phyloP scores from a whole-genome alignment of 140 eudicot genomes.

The Senecio squalidus region DNA sequence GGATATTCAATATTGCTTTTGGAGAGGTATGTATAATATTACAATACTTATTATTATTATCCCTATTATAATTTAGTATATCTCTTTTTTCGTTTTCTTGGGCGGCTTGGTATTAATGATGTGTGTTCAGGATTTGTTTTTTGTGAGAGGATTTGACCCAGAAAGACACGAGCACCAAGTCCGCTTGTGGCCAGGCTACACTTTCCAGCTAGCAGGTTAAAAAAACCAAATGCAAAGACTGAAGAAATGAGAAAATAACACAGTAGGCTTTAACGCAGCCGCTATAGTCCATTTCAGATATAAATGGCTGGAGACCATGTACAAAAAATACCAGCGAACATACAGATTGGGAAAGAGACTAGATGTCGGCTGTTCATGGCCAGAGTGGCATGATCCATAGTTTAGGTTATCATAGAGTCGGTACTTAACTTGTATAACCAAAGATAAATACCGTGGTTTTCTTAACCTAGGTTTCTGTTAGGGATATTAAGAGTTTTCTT shows the following conservation, averaged over 20 bases:
- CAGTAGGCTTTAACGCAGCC: not conserved
- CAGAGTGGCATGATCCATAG: slow-evolving; percentile 13
- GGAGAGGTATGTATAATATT: too few species aligned
- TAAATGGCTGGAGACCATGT: slow-evolving; percentile 9
- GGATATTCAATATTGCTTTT: slow-evolving; percentile 90
- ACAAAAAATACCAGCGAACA: slow-evolving; percentile 20
- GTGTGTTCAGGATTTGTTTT: slow-evolving; percentile 57
- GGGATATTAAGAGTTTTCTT: not conserved
- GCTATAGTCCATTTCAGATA: not conserved
- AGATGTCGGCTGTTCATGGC: slow-evolving; percentile 16
- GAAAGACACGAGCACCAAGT: slow-evolving; percentile 62
- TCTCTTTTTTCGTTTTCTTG: not conserved
- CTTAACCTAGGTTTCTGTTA: slow-evolving; percentile 3
- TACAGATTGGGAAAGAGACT: slow-evolving; percentile 9
- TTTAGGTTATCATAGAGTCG: slow-evolving; percentile 13
- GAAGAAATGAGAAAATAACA: slow-evolving; percentile 25
- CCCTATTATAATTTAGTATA: too few species aligned
- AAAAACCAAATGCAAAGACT: slow-evolving; percentile 32
- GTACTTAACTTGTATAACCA: slow-evolving; percentile 20
- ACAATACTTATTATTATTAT: too few species aligned
- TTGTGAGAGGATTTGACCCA: slow-evolving; percentile 87
- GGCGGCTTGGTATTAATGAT: not conserved
- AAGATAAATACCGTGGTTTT: slow-evolving; percentile 14
- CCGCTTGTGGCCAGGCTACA: slow-evolving; percentile 84
- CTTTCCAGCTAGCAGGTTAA: slow-evolving; percentile 64